phyloP scores from a whole-genome alignment of 768 basidiomycete species.

The Termitomyces sp. region DNA sequence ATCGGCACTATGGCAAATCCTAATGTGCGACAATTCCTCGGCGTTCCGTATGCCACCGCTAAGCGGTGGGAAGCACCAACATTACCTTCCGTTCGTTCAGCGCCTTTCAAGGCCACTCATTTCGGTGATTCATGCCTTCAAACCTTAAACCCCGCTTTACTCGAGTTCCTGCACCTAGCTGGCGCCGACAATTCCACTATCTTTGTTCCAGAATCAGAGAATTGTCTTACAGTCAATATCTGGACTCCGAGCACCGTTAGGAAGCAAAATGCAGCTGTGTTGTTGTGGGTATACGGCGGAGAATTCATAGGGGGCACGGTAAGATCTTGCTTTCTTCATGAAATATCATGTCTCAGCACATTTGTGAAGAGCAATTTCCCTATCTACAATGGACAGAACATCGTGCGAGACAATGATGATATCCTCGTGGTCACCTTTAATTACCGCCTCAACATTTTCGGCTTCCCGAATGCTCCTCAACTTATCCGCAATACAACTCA shows the following conservation, averaged over 20 bases:
- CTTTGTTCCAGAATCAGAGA: constrained; percentile 27
- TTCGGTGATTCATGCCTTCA: constrained; percentile 30
- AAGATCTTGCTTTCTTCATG: constrained; percentile 2
- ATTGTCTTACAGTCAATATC: constrained; percentile 33
- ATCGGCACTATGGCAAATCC: constrained; percentile 21
- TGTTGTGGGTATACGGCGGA: constrained; percentile 37
- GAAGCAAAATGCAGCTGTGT: constrained; percentile 29
- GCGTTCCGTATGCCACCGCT: constrained; percentile 30
- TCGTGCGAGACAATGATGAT: constrained; percentile 31
- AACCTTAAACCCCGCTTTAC: constrained; percentile 14
- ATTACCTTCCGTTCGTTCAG: constrained; percentile 16
- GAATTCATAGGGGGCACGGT: constrained; percentile 27
- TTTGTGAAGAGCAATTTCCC: constrained; percentile 24
- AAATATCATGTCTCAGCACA: neutral
- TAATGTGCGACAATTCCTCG: constrained; percentile 30
- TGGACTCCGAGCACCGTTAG: constrained; percentile 29
- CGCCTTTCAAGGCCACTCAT: constrained; percentile 21
- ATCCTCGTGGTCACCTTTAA: constrained; percentile 33
- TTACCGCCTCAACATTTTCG: constrained; percentile 35
- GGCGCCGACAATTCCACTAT: constrained; percentile 19
- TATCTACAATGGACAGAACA: constrained; percentile 24
- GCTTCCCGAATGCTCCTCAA: constrained; percentile 34
- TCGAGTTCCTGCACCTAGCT: constrained; percentile 21
- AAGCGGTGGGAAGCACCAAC: constrained; percentile 28
- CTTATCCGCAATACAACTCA: constrained; percentile 17